These are phyloP conservation scores for Ascochyta lentis DNA, from an alignment of 2,329 filamentous ascomycete species.

Conservation along the genomic window DNA sequence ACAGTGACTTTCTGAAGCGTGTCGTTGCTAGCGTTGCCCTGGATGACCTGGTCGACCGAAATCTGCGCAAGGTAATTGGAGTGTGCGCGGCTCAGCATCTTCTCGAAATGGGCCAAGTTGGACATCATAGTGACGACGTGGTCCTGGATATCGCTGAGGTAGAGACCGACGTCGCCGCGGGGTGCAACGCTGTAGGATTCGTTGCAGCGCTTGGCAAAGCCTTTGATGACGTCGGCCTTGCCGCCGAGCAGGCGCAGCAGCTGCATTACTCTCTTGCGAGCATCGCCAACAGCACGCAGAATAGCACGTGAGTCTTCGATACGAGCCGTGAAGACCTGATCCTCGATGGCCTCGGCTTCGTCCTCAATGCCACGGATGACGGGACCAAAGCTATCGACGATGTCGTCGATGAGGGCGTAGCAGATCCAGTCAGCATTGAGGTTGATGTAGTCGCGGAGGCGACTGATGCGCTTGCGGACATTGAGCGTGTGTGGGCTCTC, in stretches of 20 bases:
- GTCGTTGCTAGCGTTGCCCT: conserved; percentile 87
- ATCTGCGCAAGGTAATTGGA: conserved; percentile 96
- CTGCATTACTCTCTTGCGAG: conserved; percentile 93
- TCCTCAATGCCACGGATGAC: conserved; percentile 85
- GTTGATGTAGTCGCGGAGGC: conserved; percentile 92
- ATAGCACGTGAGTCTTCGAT: conserved; percentile 89
- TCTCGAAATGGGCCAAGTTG: conserved; percentile 93
- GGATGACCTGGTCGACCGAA: conserved; percentile 86
- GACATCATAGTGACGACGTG: conserved; percentile 99
- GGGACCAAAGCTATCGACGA: conserved; percentile 93
- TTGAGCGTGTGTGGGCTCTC: conserved; percentile 86
- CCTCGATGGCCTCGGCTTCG: conserved; percentile 92
- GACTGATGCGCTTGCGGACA: conserved; percentile 88
- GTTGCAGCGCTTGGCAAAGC: conserved; percentile 98
- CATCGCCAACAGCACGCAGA: conserved; percentile 84
- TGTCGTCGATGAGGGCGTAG: conserved; percentile 97
- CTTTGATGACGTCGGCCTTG: conserved; percentile 97
- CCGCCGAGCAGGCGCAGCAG: conserved; percentile 91
- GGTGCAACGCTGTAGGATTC: conserved; percentile 96
- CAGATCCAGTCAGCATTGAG: conserved; percentile 98
- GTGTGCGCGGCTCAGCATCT: conserved; percentile 93
- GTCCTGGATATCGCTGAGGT: conserved; percentile 96
- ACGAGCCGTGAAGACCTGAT: conserved; percentile 90
- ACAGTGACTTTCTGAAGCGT: conserved; percentile 95
- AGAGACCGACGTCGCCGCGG: conserved; percentile 94